phyloP scores from a whole-genome alignment of 2,329 filamentous ascomycete species.

The Dryadomyces sulphureus region DNA sequence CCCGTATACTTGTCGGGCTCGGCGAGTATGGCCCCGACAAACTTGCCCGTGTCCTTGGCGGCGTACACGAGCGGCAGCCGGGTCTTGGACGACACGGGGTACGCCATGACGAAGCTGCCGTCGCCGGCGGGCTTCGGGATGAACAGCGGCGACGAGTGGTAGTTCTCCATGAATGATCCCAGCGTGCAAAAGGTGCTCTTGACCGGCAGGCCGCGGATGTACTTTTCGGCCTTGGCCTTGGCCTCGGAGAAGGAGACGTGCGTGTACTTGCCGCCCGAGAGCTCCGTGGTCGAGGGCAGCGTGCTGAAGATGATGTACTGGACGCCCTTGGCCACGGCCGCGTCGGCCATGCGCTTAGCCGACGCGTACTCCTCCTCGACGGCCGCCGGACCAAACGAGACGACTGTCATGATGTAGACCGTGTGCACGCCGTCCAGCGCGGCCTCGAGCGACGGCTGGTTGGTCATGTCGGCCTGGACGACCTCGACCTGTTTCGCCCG shows the following conservation, averaged over 20 bases:
- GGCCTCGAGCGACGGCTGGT: constrained; percentile 24
- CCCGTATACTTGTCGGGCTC: constrained; percentile 11
- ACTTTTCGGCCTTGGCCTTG: constrained; percentile 41
- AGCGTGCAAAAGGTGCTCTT: constrained; percentile 36
- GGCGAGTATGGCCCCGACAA: constrained; percentile 17
- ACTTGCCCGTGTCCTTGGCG: constrained; percentile 25
- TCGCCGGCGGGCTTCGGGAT: constrained; percentile 14
- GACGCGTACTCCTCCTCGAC: constrained; percentile 23
- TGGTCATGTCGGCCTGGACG: constrained; percentile 12
- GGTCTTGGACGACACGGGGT: constrained; percentile 18
- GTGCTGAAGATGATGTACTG: constrained; percentile 38
- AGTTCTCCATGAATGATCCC: constrained; percentile 40
- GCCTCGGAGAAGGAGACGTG: constrained; percentile 32
- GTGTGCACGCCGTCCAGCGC: constrained; percentile 19
- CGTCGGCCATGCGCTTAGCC: constrained; percentile 31
- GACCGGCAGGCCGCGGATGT: constrained; percentile 34
- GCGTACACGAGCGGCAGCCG: constrained; percentile 24
- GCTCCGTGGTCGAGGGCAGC: constrained; percentile 42
- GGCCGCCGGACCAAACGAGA: constrained; percentile 10
- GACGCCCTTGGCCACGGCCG: constrained; percentile 25
- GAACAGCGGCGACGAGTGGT: constrained; percentile 12
- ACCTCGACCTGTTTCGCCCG: constrained; percentile 21
- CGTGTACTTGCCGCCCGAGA: constrained; percentile 38
- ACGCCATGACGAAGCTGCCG: constrained; percentile 11
- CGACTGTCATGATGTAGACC: constrained; percentile 21